These are phyloP conservation scores for Chernovozyma aurita DNA, from an alignment of 1,139 yeast species.

Conservation along the genomic window DNA sequence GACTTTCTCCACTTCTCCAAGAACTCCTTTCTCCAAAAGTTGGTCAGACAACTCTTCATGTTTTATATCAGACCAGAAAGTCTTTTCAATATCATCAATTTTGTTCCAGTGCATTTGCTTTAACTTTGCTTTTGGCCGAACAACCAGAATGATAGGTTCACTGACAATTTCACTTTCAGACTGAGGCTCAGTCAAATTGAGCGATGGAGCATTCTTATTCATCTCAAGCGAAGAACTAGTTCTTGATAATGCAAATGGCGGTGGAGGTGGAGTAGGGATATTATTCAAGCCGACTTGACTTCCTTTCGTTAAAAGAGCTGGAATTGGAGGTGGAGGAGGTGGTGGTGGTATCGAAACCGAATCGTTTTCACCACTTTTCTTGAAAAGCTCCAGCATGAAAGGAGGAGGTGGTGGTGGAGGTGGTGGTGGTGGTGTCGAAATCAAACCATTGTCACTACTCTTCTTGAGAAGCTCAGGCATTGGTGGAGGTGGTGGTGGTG, in stretches of 20 bases:
- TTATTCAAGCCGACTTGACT: too few species aligned
- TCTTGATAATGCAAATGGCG: conserved; percentile 7
- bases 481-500: too few species aligned
- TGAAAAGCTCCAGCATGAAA: conserved; percentile 6
- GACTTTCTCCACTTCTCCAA: conserved; percentile 71
- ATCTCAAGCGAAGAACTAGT: not conserved
- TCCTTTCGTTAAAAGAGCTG: conserved; percentile 14
- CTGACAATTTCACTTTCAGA: not conserved
- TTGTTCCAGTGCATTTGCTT: conserved; percentile 97
- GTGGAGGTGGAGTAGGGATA: conserved; percentile 13
- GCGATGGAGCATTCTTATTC: not conserved
- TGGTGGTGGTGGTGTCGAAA: conserved; percentile 1
- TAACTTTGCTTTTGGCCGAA: conserved; percentile 58
- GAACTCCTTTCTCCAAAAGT: conserved; percentile 65
- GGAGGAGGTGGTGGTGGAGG: conserved; percentile 22
- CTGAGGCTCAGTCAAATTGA: not conserved
- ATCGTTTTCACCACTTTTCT: too few species aligned
- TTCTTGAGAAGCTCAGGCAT: not conserved
- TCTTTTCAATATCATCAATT: conserved; percentile 61
- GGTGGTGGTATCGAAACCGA: conserved; percentile 3
- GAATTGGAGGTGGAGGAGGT: conserved; percentile 10
- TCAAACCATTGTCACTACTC: not conserved
- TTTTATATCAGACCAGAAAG: conserved; percentile 73
- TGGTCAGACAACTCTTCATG: conserved; percentile 46
- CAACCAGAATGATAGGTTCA: not conserved